phyloP scores from a whole-genome alignment of 1,284 basidiomycete genomes.

The Puccinia brachypodii region DNA sequence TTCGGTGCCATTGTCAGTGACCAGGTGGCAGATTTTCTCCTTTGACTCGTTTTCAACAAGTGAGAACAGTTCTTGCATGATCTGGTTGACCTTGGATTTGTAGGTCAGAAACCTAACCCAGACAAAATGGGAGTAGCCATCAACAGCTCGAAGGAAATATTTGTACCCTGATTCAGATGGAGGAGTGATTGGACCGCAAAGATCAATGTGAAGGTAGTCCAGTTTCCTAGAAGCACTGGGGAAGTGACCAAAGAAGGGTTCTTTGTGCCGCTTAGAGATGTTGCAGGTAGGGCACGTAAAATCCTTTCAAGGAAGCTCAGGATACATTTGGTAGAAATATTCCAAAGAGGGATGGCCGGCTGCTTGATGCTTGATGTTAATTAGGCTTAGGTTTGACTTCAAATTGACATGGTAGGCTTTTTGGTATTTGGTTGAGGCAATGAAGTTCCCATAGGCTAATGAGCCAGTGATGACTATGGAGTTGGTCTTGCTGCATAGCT shows the following conservation, averaged over 20 bases:
- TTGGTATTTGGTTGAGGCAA: background rate
- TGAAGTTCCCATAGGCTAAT: background rate
- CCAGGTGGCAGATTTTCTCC: background rate
- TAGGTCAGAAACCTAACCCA: background rate
- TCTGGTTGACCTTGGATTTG: background rate
- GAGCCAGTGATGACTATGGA: background rate
- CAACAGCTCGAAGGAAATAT: conserved; percentile 9
- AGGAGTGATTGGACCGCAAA: conserved; percentile 18
- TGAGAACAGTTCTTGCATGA: background rate
- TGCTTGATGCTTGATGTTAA: background rate
- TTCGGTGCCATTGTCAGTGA: conserved; percentile 7
- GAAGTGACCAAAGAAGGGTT: background rate
- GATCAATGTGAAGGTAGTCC: conserved; percentile 2
- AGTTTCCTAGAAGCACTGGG: background rate
- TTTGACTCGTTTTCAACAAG: background rate
- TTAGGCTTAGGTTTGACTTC: background rate
- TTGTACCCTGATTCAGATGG: background rate
- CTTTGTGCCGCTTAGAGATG: background rate
- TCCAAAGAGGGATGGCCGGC: conserved; percentile 5
- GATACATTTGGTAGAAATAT: conserved; percentile 2
- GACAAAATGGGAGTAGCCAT: background rate
- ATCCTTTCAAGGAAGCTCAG: background rate
- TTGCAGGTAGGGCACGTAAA: background rate
- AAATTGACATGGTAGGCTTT: background rate
- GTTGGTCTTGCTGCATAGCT: background rate